A percentile compares a stretch with the other conserved stretches of the same genome.
Evolutionary conservation across 345 rosid genomes (phyloP).

Genomic region (Ricinus communis): DNA sequence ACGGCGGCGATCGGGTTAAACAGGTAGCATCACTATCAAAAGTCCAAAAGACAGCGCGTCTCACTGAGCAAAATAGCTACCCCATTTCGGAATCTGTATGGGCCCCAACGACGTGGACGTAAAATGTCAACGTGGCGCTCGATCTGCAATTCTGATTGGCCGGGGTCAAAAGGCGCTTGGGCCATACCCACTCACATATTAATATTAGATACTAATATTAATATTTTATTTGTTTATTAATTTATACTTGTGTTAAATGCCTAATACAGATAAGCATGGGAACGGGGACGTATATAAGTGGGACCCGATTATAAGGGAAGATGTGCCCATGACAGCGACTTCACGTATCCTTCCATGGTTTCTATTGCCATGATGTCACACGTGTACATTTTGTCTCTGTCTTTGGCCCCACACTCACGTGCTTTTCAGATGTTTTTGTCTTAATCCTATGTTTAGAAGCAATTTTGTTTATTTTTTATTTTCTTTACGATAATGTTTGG

Average conservation of each 20-base stretch:
- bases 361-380: constrained; percentile 24
- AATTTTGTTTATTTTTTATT: no score
- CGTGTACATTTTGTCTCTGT: constrained; percentile 15
- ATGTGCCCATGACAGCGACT: constrained; percentile 15
- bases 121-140: constrained; percentile 24
- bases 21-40: constrained; percentile 11
- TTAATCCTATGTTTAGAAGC: no score
- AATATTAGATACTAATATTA: neutral
- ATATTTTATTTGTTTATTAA: neutral
- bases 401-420: constrained; percentile 20
- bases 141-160: constrained; percentile 13
- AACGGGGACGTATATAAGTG: neutral
- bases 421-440: constrained; percentile 24
- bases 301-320: constrained; percentile 17
- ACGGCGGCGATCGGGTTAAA: constrained; percentile 3
- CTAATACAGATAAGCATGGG: constrained; percentile 1
- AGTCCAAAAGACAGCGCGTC: constrained; percentile 18
- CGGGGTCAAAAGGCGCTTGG: constrained; percentile 16
- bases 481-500: no score
- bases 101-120: constrained; percentile 30
- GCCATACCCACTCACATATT: constrained; percentile 18
- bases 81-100: neutral
- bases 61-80: constrained; percentile 15
- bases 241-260: neutral
- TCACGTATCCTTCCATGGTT: constrained; percentile 21